Conservation (phyloP, 208 protist genomes). For the Acanthamoeba lenticulata region DNA sequence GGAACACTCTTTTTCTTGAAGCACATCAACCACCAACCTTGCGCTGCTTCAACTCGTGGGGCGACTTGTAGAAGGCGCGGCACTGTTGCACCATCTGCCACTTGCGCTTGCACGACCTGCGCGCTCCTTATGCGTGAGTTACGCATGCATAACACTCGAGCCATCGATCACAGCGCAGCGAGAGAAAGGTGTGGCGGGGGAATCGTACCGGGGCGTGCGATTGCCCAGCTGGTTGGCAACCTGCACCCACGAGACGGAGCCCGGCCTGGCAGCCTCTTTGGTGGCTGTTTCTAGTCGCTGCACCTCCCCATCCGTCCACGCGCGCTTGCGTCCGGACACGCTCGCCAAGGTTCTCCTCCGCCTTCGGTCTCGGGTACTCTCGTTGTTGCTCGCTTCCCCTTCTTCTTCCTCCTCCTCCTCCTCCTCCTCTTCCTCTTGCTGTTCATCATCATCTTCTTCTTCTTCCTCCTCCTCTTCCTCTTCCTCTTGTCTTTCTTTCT, state of each 20-base stretch:
- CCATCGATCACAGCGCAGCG: neutral
- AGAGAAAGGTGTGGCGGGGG: neutral
- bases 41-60: neutral
- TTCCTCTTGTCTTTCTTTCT: neutral
- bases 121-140: neutral
- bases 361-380: neutral
- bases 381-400: neutral
- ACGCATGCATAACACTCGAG: neutral
- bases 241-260: neutral
- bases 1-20: too few species aligned
- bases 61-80: slow-evolving; percentile 26
- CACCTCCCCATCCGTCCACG: neutral
- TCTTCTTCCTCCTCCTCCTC: neutral
- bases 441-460: neutral
- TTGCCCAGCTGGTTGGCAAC: neutral
- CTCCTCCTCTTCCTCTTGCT: neutral
- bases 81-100: neutral
- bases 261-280: neutral
- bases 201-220: neutral
- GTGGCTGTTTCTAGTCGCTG: neutral
- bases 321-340: neutral
- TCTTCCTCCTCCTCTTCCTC: neutral
- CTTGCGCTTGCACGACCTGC: slow-evolving; percentile 33
- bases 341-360: neutral
- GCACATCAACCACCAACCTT: neutral